Conservation (phyloP, 148 eudicot genomes). For the Camellia granthamiana region DNA sequence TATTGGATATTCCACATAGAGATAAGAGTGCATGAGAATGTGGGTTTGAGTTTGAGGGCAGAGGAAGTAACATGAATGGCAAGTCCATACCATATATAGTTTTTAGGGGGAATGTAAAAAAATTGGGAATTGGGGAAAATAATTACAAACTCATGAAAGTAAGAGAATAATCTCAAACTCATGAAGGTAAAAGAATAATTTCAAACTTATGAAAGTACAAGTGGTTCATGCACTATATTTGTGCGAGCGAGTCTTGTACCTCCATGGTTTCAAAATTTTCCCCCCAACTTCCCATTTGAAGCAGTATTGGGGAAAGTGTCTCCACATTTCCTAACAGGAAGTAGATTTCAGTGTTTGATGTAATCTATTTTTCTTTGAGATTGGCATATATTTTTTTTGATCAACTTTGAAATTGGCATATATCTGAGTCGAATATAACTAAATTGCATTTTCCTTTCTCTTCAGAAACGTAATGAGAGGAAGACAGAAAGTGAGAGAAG, state of each 20-base stretch:
- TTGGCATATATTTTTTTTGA: background rate
- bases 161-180: too few species aligned
- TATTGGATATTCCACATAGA: too few species aligned
- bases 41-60: background rate
- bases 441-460: background rate
- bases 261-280: too few species aligned
- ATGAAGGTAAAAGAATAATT: too few species aligned
- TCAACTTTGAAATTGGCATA: background rate
- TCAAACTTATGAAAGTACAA: too few species aligned
- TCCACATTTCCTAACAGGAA: background rate
- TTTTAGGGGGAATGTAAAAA: background rate
- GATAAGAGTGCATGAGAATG: too few species aligned
- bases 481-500: slow-evolving; percentile 82
- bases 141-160: too few species aligned
- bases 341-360: too few species aligned
- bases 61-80: background rate
- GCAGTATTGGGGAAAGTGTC: background rate
- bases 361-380: background rate
- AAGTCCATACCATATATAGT: background rate
- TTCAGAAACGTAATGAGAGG: slow-evolving; percentile 94
- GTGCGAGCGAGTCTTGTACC: too few species aligned
- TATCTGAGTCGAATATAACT: background rate
- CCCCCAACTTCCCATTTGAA: background rate
- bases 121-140: too few species aligned
- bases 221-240: too few species aligned